phyloP scores from a whole-genome alignment of 257 asterid species.

The Solanum bulbocastanum region DNA sequence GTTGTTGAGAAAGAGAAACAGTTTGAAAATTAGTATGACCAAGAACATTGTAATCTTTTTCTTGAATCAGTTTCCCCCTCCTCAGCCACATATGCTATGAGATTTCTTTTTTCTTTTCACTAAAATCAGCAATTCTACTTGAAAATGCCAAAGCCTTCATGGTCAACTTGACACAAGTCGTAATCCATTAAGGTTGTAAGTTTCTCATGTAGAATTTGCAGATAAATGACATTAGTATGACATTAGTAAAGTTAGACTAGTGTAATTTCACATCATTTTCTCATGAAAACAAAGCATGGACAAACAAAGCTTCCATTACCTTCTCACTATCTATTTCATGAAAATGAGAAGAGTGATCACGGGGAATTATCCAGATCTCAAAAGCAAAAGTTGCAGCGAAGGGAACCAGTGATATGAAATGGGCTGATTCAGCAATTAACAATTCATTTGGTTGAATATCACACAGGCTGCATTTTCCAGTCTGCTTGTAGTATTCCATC shows the following conservation, averaged over 20 bases:
- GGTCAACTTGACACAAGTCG: not conserved
- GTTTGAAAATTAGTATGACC: not conserved
- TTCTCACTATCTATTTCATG: slow-evolving; percentile 48
- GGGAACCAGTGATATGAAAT: slow-evolving; percentile 68
- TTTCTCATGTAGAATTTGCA: not conserved
- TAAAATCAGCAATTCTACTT: not conserved
- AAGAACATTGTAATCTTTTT: not conserved
- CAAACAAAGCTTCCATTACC: slow-evolving; percentile 29
- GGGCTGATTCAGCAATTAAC: slow-evolving; percentile 45
- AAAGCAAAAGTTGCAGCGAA: slow-evolving; percentile 77
- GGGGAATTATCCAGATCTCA: slow-evolving; percentile 88
- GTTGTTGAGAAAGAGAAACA: not conserved
- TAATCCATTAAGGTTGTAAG: not conserved
- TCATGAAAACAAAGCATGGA: not conserved
- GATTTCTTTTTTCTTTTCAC: not conserved
- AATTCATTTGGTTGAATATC: slow-evolving; percentile 32
- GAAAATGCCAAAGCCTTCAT: not conserved
- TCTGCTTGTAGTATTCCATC: slow-evolving; percentile 54
- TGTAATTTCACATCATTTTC: not conserved
- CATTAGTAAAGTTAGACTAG: not conserved
- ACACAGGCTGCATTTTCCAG: slow-evolving; percentile 76
- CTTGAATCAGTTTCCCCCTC: not conserved
- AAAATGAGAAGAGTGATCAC: slow-evolving; percentile 73
- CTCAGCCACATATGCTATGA: not conserved
- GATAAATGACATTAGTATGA: not conserved